Conservation (phyloP, 805 yeast species). For the Myxozyma geophila region DNA sequence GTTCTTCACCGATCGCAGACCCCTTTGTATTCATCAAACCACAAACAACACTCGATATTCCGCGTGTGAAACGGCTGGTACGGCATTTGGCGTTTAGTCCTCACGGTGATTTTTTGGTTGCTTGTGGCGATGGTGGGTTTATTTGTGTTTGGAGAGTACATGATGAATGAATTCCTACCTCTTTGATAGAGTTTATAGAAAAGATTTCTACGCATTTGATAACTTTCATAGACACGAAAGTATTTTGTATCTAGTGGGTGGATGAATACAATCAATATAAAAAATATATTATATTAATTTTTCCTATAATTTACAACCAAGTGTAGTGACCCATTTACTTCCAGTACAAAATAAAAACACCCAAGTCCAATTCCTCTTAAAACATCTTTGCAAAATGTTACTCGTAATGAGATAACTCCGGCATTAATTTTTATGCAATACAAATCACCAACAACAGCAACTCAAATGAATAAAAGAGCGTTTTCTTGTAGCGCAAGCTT, state of each 20-base stretch:
- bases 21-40: constrained; percentile 25
- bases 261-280: too few relatives aligned
- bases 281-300: too few relatives aligned
- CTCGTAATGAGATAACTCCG: neutral
- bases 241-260: too few relatives aligned
- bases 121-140: constrained; percentile 35
- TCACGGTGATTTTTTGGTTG: constrained; percentile 25
- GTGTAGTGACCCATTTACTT: too few relatives aligned
- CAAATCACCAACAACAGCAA: neutral
- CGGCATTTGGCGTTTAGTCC: constrained; percentile 35
- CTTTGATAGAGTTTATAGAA: too few relatives aligned
- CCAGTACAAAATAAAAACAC: neutral
- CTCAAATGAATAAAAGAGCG: neutral
- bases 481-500: too few relatives aligned
- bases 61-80: constrained; percentile 19
- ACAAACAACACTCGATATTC: constrained; percentile 20
- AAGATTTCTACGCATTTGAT: too few relatives aligned
- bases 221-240: too few relatives aligned
- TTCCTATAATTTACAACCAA: too few relatives aligned
- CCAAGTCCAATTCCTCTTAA: neutral
- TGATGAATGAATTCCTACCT: neutral
- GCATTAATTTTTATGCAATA: neutral
- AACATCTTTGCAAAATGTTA: too few relatives aligned
- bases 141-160: constrained; percentile 26
- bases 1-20: constrained; percentile 27